Evolutionary conservation across 2,329 filamentous ascomycete species (phyloP).

Genomic region (Colletotrichum tropicicola): DNA sequence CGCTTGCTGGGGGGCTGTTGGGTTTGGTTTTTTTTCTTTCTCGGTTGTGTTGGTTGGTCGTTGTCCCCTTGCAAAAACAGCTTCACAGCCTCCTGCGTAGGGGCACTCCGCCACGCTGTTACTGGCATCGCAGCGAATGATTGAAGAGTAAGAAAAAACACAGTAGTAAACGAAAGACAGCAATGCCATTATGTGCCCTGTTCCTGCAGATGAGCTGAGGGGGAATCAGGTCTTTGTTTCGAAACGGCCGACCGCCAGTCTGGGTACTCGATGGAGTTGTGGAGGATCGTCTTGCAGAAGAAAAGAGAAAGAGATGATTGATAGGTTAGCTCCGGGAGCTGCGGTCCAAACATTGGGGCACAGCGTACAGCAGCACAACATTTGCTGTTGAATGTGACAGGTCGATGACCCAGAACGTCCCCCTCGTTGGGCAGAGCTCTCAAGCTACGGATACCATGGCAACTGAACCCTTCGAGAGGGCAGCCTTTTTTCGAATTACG

Average conservation of each 20-base stretch:
- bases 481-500: background rate
- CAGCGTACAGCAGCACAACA: background rate
- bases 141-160: background rate
- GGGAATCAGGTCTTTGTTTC: background rate
- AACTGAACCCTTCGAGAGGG: background rate
- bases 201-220: constrained; percentile 10
- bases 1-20: constrained; percentile 5
- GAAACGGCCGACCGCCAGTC: background rate
- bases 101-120: constrained; percentile 4
- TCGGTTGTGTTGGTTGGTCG: background rate
- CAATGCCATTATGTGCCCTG: constrained; percentile 1
- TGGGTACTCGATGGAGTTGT: background rate
- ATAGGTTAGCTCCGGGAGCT: background rate
- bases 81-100: constrained; percentile 22
- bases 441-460: background rate
- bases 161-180: background rate
- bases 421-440: background rate
- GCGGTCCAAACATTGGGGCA: constrained; percentile 3
- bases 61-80: background rate
- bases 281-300: too few relatives aligned
- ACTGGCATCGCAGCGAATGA: background rate
- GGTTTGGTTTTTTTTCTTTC: background rate
- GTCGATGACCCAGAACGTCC: background rate
- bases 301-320: background rate
- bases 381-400: background rate